phyloP scores from a whole-genome alignment of 169 alveolate genomes.

The Babesia ovata region DNA sequence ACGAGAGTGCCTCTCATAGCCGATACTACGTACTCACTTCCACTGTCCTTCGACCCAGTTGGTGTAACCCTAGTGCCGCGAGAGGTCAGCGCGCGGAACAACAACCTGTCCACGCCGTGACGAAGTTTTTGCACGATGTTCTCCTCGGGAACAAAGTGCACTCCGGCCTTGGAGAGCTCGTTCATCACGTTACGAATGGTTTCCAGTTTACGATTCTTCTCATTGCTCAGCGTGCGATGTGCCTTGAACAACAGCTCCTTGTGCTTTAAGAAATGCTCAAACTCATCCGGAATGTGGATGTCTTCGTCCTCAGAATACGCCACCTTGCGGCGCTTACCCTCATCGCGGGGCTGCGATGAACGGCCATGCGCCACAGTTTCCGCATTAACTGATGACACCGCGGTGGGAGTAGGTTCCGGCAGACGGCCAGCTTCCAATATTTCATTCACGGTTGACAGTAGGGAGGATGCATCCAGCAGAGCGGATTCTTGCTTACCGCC shows the following conservation, averaged over 20 bases:
- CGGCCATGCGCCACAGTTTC: not conserved
- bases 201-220: slow-evolving; percentile 16
- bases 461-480: not conserved
- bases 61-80: not conserved
- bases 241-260: slow-evolving; percentile 23
- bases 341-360: not conserved
- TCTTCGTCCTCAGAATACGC: not conserved
- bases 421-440: slow-evolving; percentile 3
- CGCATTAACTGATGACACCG: not conserved
- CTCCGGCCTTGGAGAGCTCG: slow-evolving; percentile 8
- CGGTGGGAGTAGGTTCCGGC: not conserved
- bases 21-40: not conserved
- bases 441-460: not conserved
- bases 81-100: slow-evolving; percentile 14
- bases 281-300: not conserved
- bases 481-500: not conserved
- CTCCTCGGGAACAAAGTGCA: not conserved
- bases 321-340: slow-evolving; percentile 31
- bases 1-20: not conserved
- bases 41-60: not conserved
- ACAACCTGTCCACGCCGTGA: slow-evolving; percentile 26
- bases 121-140: slow-evolving; percentile 3
- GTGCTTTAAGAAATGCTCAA: slow-evolving; percentile 9
- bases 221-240: slow-evolving; percentile 35
- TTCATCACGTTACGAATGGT: slow-evolving; percentile 13